phyloP scores from a whole-genome alignment of 2,329 filamentous ascomycete species.

The Ophioceras dolichostomum region DNA sequence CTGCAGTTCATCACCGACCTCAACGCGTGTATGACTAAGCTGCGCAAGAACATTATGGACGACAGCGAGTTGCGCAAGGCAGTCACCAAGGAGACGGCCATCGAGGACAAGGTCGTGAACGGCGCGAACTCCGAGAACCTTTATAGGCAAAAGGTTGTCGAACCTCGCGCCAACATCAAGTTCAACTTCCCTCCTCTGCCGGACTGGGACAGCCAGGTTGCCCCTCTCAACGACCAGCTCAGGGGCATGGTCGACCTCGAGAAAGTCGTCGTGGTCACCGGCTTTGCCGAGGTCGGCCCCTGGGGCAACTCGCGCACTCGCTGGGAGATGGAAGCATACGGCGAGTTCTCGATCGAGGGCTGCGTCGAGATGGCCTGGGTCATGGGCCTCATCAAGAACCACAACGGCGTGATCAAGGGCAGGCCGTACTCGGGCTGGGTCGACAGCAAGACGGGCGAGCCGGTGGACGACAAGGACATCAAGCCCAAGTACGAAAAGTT shows the following conservation, averaged over 20 bases:
- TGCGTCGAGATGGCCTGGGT: constrained; percentile 99
- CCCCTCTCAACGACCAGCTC: constrained; percentile 75
- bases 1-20: constrained; percentile 95
- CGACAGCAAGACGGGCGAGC: constrained; percentile 85
- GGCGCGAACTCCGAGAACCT: constrained; percentile 84
- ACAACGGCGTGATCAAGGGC: constrained; percentile 92
- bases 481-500: constrained; percentile 96
- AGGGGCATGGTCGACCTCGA: constrained; percentile 98
- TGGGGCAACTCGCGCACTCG: constrained; percentile 98
- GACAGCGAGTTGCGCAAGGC: constrained; percentile 88
- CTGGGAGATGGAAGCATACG: constrained; percentile 98
- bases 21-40: constrained; percentile 84
- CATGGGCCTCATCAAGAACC: constrained; percentile 98
- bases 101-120: constrained; percentile 96
- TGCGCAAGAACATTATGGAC: constrained; percentile 90
- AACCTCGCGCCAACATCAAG: constrained; percentile 95
- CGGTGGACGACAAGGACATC: constrained; percentile 95
- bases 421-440: constrained; percentile 96
- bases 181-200: constrained; percentile 88
- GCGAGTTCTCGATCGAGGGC: constrained; percentile 92
- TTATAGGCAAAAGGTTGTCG: constrained; percentile 88
- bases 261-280: constrained; percentile 94
- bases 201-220: constrained; percentile 83
- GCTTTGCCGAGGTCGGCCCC: constrained; percentile 89
- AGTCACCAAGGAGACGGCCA: constrained; percentile 87